Base-by-base conservation (phyloP, 352 stramenopile species). In the Phytophthora sp. region DNA sequence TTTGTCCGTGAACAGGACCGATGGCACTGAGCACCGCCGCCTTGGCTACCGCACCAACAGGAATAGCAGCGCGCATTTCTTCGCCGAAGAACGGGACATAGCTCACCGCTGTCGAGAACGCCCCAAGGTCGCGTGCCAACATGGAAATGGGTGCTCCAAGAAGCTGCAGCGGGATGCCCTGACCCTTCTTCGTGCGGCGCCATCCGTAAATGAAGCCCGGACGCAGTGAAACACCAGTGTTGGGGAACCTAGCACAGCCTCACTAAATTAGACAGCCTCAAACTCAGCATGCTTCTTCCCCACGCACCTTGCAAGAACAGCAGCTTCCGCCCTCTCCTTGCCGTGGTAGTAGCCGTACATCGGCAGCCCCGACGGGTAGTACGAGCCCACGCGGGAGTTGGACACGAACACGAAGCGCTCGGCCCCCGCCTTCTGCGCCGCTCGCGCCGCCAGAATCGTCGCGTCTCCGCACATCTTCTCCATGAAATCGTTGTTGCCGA, bases 181-280 rank as follows among this genome's bases (percentile, higher is more conserved):
- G 55, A 62, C 72, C 81, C 38, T 86, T 84, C 20, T 83, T 83
- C 8, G 84, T 75, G 39, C 79, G 84, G 31, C 89, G 77, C 64
- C 74, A 78, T 18, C 91, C 91, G 54, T 96, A 97, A 43, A 97
- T 95, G 73, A 97, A 97, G 23, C 91, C 91, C 18, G 90, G 89
- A 32, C 89, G 82, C 26, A 97, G 66, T 37, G 84, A 89, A 1
- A 97, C 87, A 8, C 92, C 88, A 0, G 81, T 88, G 2, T 68
- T 66, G 13, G 89, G 88, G 59, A 95, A 97, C 31, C 68, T 77
- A 54, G 27, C 9, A 6, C 11, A 35, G 35, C 48, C n/a, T 17
- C 6, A 41, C 7, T 5, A 55, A 17, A 24, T 11, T n/a, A 3
- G 15, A 49, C 42, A 54, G 32, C 21, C 13, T 15, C 12, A 26